These are phyloP conservation scores for Plenodomus biglobosus DNA, from an alignment of 2,329 filamentous ascomycete species.

Conservation along the genomic window DNA sequence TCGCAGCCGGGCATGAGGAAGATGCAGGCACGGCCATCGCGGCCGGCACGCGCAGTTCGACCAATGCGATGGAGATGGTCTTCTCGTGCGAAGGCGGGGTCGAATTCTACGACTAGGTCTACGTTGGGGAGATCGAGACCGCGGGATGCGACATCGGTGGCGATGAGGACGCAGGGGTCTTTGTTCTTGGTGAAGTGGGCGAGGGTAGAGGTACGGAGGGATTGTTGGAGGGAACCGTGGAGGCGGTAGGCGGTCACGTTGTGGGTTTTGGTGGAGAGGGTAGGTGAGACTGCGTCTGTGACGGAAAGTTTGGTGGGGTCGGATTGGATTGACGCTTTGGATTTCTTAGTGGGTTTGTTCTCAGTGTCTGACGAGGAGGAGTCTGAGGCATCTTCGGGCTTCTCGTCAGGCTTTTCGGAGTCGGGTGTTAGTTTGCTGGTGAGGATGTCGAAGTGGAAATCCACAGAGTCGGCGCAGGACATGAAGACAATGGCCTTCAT, in stretches of 20 bases:
- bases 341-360: slow-evolving; percentile 31
- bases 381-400: slow-evolving; percentile 31
- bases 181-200: slow-evolving; percentile 73
- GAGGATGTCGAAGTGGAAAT: slow-evolving; percentile 91
- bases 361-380: slow-evolving; percentile 9
- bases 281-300: slow-evolving; percentile 69
- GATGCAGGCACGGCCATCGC: slow-evolving; percentile 80
- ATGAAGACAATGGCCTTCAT: slow-evolving; percentile 98
- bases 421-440: slow-evolving; percentile 46
- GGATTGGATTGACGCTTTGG: slow-evolving; percentile 45
- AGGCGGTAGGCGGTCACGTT: slow-evolving; percentile 80
- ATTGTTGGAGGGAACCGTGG: slow-evolving; percentile 87
- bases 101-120: slow-evolving; percentile 93
- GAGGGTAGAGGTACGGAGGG: slow-evolving; percentile 83
- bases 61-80: slow-evolving; percentile 95
- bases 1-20: slow-evolving; percentile 91
- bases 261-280: slow-evolving; percentile 75
- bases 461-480: slow-evolving; percentile 93
- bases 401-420: slow-evolving; percentile 26
- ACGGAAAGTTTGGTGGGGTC: slow-evolving; percentile 47
- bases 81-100: slow-evolving; percentile 88
- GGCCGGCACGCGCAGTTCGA: slow-evolving; percentile 89
- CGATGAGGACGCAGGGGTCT: slow-evolving; percentile 80
- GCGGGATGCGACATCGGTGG: slow-evolving; percentile 92
- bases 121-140: slow-evolving; percentile 95